phyloP scores from a whole-genome alignment of 768 basidiomycete species.

The Auricularia heimuer region DNA sequence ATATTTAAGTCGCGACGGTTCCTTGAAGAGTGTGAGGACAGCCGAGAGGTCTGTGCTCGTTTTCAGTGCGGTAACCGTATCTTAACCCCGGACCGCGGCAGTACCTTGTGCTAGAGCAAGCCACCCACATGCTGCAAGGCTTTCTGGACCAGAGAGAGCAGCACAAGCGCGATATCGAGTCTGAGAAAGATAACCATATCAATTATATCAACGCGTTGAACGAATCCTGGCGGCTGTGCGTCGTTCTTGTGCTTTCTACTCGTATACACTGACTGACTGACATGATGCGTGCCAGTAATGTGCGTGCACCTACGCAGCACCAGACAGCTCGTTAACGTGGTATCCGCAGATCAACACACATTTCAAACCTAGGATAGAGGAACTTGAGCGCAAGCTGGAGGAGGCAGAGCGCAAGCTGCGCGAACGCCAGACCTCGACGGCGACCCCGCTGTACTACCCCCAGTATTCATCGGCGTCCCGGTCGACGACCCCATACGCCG shows the following conservation, averaged over 20 bases:
- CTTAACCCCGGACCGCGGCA: neutral
- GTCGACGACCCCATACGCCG: neutral
- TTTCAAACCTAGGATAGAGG: too few species aligned
- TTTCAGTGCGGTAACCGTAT: neutral
- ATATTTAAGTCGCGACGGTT: neutral
- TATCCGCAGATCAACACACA: too few species aligned
- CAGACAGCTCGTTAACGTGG: too few species aligned
- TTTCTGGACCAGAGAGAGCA: neutral
- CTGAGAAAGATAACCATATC: neutral
- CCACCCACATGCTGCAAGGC: neutral
- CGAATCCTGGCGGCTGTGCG: neutral
- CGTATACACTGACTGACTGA: neutral
- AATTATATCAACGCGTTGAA: neutral
- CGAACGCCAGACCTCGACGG: neutral
- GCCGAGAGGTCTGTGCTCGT: neutral
- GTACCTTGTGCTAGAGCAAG: neutral
- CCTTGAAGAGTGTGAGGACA: neutral
- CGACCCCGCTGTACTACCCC: neutral
- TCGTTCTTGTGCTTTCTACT: neutral
- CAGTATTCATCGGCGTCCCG: neutral
- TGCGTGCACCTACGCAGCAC: too few species aligned
- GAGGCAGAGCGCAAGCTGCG: neutral
- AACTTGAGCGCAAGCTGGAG: neutral
- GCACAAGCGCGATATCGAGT: neutral
- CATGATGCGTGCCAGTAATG: too few species aligned